A percentile compares a stretch with the other conserved stretches of the same genome.
phyloP scores from a whole-genome alignment of 768 basidiomycete species.

The Neoboletus magnificus region DNA sequence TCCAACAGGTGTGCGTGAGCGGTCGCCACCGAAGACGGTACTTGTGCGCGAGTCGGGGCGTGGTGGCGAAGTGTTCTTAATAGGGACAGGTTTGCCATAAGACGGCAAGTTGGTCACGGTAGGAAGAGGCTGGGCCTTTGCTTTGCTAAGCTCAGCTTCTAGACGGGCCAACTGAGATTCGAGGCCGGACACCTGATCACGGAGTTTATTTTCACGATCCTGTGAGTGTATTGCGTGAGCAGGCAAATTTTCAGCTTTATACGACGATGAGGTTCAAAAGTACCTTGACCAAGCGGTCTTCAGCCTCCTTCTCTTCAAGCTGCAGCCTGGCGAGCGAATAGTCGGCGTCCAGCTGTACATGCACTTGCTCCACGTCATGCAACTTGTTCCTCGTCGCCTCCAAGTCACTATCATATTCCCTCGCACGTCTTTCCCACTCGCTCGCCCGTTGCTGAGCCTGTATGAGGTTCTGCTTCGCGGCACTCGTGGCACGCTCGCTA shows the following conservation, averaged over 20 bases:
- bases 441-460: slow-evolving; percentile 74
- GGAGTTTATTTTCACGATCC: slow-evolving; percentile 70
- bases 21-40: slow-evolving; percentile 51
- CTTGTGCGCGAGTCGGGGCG: slow-evolving; percentile 78
- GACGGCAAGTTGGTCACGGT: slow-evolving; percentile 35
- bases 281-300: slow-evolving; percentile 67
- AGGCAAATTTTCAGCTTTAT: not conserved
- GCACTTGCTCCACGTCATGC: slow-evolving; percentile 64
- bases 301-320: slow-evolving; percentile 72
- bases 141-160: slow-evolving; percentile 56
- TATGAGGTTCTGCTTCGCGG: slow-evolving; percentile 59
- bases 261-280: slow-evolving; percentile 4
- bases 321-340: slow-evolving; percentile 63
- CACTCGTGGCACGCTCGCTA: slow-evolving; percentile 55
- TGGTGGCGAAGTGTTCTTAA: slow-evolving; percentile 41
- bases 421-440: slow-evolving; percentile 80
- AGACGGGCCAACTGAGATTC: slow-evolving; percentile 58
- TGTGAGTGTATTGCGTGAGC: slow-evolving; percentile 27
- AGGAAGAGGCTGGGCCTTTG: slow-evolving; percentile 31
- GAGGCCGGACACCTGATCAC: slow-evolving; percentile 60
- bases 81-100: slow-evolving; percentile 35
- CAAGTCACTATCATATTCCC: slow-evolving; percentile 63
- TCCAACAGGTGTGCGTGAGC: slow-evolving; percentile 50
- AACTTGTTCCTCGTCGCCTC: slow-evolving; percentile 57
- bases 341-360: slow-evolving; percentile 67